Evolutionary conservation across 352 stramenopile species (phyloP), one percentile per base, ranked within the genome.

Genomic region (Globisporangium splendens): DNA sequence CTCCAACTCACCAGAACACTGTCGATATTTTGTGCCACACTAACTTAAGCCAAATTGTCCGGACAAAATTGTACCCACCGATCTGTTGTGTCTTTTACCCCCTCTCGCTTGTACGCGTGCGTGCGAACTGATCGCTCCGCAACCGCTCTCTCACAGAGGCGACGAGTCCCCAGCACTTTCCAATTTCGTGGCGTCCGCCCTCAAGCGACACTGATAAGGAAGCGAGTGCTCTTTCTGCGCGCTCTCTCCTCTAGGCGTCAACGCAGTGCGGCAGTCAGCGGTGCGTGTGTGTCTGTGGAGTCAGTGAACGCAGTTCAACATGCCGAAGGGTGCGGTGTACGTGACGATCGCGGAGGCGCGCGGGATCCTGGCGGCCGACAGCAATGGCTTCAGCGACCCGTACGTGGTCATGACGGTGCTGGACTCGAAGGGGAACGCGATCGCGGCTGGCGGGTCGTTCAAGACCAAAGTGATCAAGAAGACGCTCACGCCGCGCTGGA

Each of bases 391-490:
- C 21, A 91, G 80, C 53, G 75, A 89, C 58, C 75, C 83, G 46
- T 93, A 85, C 50, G 79, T 88, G 59, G 83, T 72, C 3, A 67
- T 93, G 61, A 87, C 68, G 60, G 67, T 91, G 58, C 64, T 90
- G n/a, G 75, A 91, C 57, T 86, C 79, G n/a, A 79, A 72, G 39
- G 75, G 68, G 31, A 46, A 59, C 1, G 43, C 56, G 13, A 68
- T 90, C 46, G 63, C 70, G 10, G 76, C 70, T 0, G 78, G 66
- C 17, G 80, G 79, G 3, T 55, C 56, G 12, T 89, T 78, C 58
- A 88, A 91, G 65, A 89, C 83, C 46, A 79, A 81, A 33, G 70
- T 83, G 20, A 55, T 78, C 22, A 86, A 88, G 70, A 89, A 89
- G 61, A 89, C 76, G 54, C 55, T 93, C 2, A 60, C 62, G 12